phyloP scores from a whole-genome alignment of 2,329 filamentous ascomycete genomes.

The Colletotrichum karsti region DNA sequence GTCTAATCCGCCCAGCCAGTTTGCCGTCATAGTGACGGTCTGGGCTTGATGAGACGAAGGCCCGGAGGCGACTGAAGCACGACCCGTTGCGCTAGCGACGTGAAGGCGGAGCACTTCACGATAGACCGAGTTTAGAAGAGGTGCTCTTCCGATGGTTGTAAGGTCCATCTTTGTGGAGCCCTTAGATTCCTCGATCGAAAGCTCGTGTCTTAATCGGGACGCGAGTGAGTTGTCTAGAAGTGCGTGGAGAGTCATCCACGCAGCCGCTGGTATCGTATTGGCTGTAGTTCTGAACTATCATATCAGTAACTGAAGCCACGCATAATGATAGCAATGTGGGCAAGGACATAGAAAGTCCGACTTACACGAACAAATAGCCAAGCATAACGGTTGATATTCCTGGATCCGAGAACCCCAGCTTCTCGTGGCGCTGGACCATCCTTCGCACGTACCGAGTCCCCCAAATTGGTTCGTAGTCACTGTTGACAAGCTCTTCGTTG shows the following conservation, averaged over 20 bases:
- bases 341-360: background rate
- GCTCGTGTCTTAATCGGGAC: background rate
- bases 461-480: conserved; percentile 7
- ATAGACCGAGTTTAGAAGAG: conserved; percentile 22
- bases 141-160: background rate
- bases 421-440: conserved; percentile 20
- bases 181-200: background rate
- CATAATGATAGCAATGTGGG: background rate
- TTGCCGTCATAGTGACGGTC: background rate
- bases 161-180: background rate
- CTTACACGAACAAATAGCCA: conserved; percentile 25
- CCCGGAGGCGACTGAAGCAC: background rate
- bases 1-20: conserved; percentile 17
- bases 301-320: background rate
- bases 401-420: conserved; percentile 7
- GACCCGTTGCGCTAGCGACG: conserved; percentile 4
- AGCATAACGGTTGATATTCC: conserved; percentile 5
- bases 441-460: conserved; percentile 12
- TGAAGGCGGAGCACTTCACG: conserved; percentile 14
- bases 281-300: background rate
- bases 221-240: background rate
- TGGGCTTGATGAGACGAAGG: background rate
- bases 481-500: background rate
- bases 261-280: conserved; percentile 12
- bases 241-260: conserved; percentile 15